phyloP scores from a whole-genome alignment of 306 rosid genomes.

The Inga laurina region DNA sequence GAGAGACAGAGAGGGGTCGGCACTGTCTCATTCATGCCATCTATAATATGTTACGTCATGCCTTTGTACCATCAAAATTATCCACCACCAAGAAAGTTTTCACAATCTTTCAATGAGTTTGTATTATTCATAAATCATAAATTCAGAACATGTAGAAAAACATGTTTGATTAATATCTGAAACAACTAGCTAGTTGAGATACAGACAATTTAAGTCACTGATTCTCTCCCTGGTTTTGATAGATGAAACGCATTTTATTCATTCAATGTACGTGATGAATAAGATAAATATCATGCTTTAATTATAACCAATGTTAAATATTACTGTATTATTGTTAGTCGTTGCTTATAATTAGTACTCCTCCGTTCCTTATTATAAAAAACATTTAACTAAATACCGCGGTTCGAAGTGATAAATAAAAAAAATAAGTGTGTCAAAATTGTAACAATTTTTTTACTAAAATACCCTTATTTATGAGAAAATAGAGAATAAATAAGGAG shows the following conservation, averaged over 20 bases:
- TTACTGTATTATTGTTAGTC: background rate
- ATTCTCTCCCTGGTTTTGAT: background rate
- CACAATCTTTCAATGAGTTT: too few relatives aligned
- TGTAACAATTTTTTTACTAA: too few relatives aligned
- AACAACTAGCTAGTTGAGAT: background rate
- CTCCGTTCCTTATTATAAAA: too few relatives aligned
- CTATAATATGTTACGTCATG: too few relatives aligned
- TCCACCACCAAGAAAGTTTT: too few relatives aligned
- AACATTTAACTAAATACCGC: too few relatives aligned
- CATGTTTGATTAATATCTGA: background rate
- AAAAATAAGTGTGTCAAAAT: too few relatives aligned
- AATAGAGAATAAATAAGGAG: too few relatives aligned
- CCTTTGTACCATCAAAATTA: too few relatives aligned
- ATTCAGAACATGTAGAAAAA: background rate
- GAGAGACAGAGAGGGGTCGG: background rate
- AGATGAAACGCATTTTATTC: background rate
- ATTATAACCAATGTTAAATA: background rate
- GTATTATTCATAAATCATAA: background rate
- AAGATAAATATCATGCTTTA: background rate
- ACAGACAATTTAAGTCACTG: background rate
- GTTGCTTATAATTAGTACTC: background rate
- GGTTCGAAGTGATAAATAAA: too few relatives aligned
- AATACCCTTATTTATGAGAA: too few relatives aligned
- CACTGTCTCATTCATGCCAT: background rate
- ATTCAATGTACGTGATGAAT: background rate